Evolutionary conservation across 352 stramenopile genomes (phyloP), one percentile per base, ranked within the genome.

Genomic region (Pythium oligandrum): DNA sequence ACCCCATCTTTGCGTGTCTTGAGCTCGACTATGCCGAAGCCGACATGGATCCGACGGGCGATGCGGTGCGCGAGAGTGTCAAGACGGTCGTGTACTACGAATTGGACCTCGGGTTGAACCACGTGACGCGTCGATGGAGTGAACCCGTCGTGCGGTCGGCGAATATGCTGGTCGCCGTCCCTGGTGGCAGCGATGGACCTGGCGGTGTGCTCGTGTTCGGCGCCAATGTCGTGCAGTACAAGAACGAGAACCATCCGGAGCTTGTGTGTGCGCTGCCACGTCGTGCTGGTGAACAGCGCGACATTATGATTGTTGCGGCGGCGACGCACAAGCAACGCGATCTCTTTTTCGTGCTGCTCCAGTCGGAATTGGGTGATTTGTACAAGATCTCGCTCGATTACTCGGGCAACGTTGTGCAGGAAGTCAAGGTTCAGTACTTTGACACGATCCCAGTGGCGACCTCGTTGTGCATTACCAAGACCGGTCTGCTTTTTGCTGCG

Each of bases 1-100:
- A 99, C 76, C 97, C 97, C 7, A 97, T 99, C 46, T 99, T 99
- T 70, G 97, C 96, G 8, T 89, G 66, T 45, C 62, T 99, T n/a
- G 96, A 99, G 75, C 69, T 98, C 9, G 93, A 98, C 60, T 99
- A 99, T 66, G 75, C 80, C 3, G 87, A 95, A 3, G 65, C 80
- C 7, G 93, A 98, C 40, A 71, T 79, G 0, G 76, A 97, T 78
- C 71, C 88, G 45, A 90, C 66, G 59, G 66, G 90, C 48, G 73
- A 75, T 44, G 78, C 70, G 0, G 72, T 68, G 2, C 66, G 74
- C 4, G 62, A 82, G 48, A 84, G 85, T 0, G 84, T 96, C 11
- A 99, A 99, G 74, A 88, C 93, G 26, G 68, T 99, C 9, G 92
- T 98, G 40, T 99, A 98, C 70, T 99, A 99, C 71, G 96, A 99